Evolutionary conservation across 2,329 filamentous ascomycete genomes (phyloP), one percentile per base, ranked within the genome.

Genomic region (Alternaria alternata): DNA sequence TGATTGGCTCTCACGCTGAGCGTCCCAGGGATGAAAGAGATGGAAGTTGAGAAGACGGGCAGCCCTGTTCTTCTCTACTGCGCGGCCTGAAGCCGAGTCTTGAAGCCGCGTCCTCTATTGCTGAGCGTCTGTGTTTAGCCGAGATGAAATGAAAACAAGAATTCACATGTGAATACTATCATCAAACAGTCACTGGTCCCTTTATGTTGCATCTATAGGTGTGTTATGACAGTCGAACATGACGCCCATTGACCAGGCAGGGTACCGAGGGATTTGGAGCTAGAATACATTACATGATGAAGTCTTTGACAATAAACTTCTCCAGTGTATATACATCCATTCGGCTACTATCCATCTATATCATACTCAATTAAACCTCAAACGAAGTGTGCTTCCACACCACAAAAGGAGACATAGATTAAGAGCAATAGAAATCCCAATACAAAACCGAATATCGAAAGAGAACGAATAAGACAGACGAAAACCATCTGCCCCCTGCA

Each of bases 41-140:
- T 30, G 18, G 24, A 43, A 18, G 54, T 51, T 34, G 44, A 51
- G 54, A 49, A 41, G 54, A 57, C 49, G 54, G 54, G 54, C 54
- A 57, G 54, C 55, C 57, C 51, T 38, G 36, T 56, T 20, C n/a
- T 51, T 34, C 36, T 41, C 43, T 38, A 24, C 32, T 20, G 4
- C 20, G 32, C 18, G 44, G 24, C 12, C 34, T 55, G 30, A 30
- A 32, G 26, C 26, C 16, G 43, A 38, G n/a, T 46, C 18, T 11
- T 24, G 51, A 54, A 26, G 32, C 20, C 39, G n/a, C 30, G n/a
- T 54, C 42, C 51, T 54, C 51, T 54, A 36, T 24, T 44, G 30
- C 38, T 46, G 41, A 46, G 51, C 12, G 36, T 51, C 16, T 51
- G 49, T 51, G 49, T 51, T 51, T 41, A 51, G 49, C 34, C 36